Percentiles rank a stretch among this genome's conserved stretches.
Evolutionary conservation across 192 early-diverging fungal species (phyloP).

Genomic region (Coemansia sp.): DNA sequence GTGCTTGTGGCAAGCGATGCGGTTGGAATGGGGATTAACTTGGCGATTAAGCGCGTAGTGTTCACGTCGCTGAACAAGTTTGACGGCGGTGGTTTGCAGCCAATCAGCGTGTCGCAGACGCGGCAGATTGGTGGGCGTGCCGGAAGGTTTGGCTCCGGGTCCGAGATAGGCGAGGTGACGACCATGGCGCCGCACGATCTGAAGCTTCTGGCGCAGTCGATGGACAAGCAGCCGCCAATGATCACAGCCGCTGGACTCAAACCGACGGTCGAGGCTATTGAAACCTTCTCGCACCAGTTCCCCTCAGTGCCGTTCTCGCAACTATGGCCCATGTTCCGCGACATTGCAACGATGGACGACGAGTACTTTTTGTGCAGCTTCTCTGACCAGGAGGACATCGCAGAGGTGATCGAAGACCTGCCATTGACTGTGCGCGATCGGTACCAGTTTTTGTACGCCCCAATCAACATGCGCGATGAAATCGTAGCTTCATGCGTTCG

Average conservation of each 20-base stretch:
- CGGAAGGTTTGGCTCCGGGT: slow-evolving; percentile 76
- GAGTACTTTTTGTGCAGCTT: slow-evolving; percentile 80
- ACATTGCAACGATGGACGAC: slow-evolving; percentile 61
- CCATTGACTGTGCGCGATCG: slow-evolving; percentile 64
- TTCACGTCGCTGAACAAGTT: slow-evolving; percentile 80
- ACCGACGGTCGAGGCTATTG: slow-evolving; percentile 71
- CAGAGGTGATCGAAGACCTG: slow-evolving; percentile 60
- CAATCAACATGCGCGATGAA: slow-evolving; percentile 52
- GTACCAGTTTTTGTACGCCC: slow-evolving; percentile 67
- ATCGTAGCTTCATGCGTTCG: slow-evolving; percentile 12
- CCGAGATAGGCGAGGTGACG: slow-evolving; percentile 66
- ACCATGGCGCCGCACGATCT: slow-evolving; percentile 41
- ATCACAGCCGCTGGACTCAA: slow-evolving; percentile 65
- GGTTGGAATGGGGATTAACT: slow-evolving; percentile 95
- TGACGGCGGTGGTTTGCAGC: slow-evolving; percentile 58
- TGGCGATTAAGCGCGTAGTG: slow-evolving; percentile 89
- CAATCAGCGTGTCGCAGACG: slow-evolving; percentile 70
- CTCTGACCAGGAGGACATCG: slow-evolving; percentile 59
- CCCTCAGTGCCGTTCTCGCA: slow-evolving; percentile 59
- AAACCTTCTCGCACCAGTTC: slow-evolving; percentile 70
- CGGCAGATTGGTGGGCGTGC: slow-evolving; percentile 95
- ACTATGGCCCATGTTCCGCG: slow-evolving; percentile 74
- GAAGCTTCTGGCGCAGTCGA: slow-evolving; percentile 13
- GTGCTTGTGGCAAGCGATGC: slow-evolving; percentile 95
- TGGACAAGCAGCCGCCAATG: slow-evolving; percentile 30